Base-by-base conservation (phyloP, 805 yeast species). In the Pichia kluyveri region DNA sequence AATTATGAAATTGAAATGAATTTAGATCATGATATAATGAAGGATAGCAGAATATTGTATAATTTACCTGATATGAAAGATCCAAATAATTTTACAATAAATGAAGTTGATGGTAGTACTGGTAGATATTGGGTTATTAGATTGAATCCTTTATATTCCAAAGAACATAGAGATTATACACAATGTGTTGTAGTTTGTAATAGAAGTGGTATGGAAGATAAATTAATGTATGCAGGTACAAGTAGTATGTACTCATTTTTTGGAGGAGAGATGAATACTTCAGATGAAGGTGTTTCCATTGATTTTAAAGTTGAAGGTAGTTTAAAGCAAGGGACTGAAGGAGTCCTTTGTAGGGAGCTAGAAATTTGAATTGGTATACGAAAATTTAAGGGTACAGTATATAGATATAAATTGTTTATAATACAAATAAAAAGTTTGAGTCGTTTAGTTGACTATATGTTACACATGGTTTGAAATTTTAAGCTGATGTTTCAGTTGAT, bases 121-220 rank as follows among this genome's bases (percentile, higher is more conserved):
- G 61, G 58, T 1, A 44, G 56, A 15, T 89, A 86, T 65, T 89
- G 96, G 95, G 69, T 85, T 5, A 56, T 78, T 34, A 66, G 97
- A 41, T 74, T 86, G 26, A 49, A 51, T 30, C 68, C 68, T 9
- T 45, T 62, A 9, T 62, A 49, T 48, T 46, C 52, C 3, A 54
- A 53, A 8, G 30, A 46, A 10, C 60, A 57, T 45, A 14, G 48
- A 48, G 18, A 40, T 27, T 49, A 45, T 41, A 47, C 56, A 45
- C 47, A 56, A 47, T 12, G 63, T 56, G 72, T 83, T 12, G 75
- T 83, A 0, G 59, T 80, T 7, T 79, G 88, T 55, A 88, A 89
- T 60, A 69, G 97, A 52, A 68, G 77, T 10, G 97, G 97, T 0
- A 67, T 82, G n/a, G 96, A 89, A 60, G 80, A 71, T 43, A 76